Base-by-base conservation (phyloP, 1,284 basidiomycete species). In the Schizophyllum commune region DNA sequence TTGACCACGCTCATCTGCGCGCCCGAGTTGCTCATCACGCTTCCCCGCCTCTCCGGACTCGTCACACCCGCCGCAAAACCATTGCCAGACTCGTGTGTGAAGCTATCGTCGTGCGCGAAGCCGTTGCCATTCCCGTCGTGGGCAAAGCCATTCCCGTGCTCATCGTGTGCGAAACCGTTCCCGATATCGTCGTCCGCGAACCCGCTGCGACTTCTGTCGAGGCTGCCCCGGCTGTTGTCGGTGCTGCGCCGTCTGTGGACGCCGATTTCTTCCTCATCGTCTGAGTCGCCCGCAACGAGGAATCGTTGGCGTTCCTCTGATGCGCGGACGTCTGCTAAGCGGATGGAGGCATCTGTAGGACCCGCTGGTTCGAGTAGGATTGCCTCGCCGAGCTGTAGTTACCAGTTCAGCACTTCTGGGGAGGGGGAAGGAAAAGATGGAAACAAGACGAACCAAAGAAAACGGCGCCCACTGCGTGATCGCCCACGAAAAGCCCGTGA, bases 391-490 rank as follows among this genome's bases (percentile, higher is more conserved):
- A 91, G 81, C 89, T 91, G 65, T 32, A 47, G 52, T 60, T 22
- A 32, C 20, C 22, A 58, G 27, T 27, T 27, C 27, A 34, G n/a
- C n/a, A n/a, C n/a, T n/a, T n/a, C n/a, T n/a, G 39, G 32, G 52
- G 20, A 9, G 39, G n/a, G 54, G 22, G 19, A 56, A 52, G 55
- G 5, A 15, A 52, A 8, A 39, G 17, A 60, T 13, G 27, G 32
- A 39, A 63, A 33, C 5, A 61, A 11, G 19, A 75, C 84, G 62
- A 66, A 90, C 89, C 69, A 92, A 71, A 1, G 89, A 83, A 71
- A 89, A 91, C 3, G 89, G 89, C 8, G 83, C 89, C 92, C 91
- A 93, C 71, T 86, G 84, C 0, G 86, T 83, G 60, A 93, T 80
- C 1, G 89, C 89, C 88, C 88, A 92, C 9, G 88, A 84, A 65